A percentile compares a stretch with the other conserved stretches of the same genome.
phyloP scores from a whole-genome alignment of 108 stramenopile genomes.

The Mediolabrus comicus region DNA sequence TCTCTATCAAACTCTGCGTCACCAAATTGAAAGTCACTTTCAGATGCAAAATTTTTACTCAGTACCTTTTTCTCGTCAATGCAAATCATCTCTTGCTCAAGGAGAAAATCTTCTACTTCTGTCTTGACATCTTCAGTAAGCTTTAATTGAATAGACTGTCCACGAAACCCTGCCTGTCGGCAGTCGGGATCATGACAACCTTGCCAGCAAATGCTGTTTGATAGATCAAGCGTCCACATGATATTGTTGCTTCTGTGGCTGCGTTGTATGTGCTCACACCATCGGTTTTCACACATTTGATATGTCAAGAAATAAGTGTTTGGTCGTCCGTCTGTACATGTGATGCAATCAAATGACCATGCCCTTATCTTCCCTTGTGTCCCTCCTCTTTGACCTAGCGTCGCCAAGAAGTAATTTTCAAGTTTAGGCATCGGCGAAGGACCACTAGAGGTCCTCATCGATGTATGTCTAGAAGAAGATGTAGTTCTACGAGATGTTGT shows the following conservation, averaged over 20 bases:
- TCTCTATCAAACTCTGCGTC: conserved; percentile 11
- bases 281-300: conserved; percentile 80
- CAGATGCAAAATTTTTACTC: neutral
- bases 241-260: conserved; percentile 72
- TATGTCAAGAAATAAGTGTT: conserved; percentile 53
- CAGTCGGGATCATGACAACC: conserved; percentile 83
- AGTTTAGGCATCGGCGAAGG: conserved; percentile 64
- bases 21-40: neutral
- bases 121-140: conserved; percentile 36
- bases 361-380: conserved; percentile 73
- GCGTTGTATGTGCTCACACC: conserved; percentile 48
- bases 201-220: conserved; percentile 54
- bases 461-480: conserved; percentile 2
- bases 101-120: conserved; percentile 44
- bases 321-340: conserved; percentile 6
- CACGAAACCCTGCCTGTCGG: conserved; percentile 40
- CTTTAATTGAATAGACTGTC: neutral
- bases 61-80: conserved; percentile 22
- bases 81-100: conserved; percentile 44
- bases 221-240: conserved; percentile 78
- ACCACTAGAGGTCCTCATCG: conserved; percentile 22
- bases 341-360: conserved; percentile 64
- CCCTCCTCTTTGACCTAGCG: conserved; percentile 53
- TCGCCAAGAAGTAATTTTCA: conserved; percentile 56
- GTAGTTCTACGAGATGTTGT: neutral